Base-by-base conservation (phyloP, 352 stramenopile species). In the Phytopythium vexans region DNA sequence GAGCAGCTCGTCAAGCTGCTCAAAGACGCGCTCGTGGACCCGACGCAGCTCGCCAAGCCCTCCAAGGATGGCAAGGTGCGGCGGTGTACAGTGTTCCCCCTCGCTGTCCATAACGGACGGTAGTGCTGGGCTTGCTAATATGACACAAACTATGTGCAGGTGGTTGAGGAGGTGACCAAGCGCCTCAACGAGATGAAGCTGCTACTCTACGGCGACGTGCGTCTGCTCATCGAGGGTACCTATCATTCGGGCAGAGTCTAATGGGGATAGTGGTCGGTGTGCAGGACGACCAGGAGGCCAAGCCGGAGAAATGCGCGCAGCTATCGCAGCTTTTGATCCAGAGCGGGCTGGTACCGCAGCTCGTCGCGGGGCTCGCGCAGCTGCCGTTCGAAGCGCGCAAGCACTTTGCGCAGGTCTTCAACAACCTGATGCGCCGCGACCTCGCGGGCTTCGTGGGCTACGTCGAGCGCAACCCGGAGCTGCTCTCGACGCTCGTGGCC, bases 351-450 rank as follows among this genome's bases (percentile, higher is more conserved):
- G 72, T 96, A 35, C 80, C 77, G 11, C 71, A 74, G 58, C 72
- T 96, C 21, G 77, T 96, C 36, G 49, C 68, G 14, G 70, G 62
- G 15, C 70, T 96, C 46, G 60, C 75, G 41, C 82, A 72, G 27
- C 69, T 97, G 50, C 85, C 86, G 3, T 97, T 97, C 46, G 88
- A 96, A 57, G 80, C 83, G 34, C 78, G 83, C 45, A 93, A 93
- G 62, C 78, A 93, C 41, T 88, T 93, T 59, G 83, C 78, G 39
- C 80, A 94, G 56, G 81, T 97, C 31, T 97, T 88, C 64, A 93
- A 88, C 70, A 96, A 96, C 64, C 76, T 97, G 33, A 89, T 95
- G 68, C 81, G 85, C 12, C 87, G 88, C 46, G 86, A 96, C 53
- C 66, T 95, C 6, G 69, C 71, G 16, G 76, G 77, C 15, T 97